phyloP scores from a whole-genome alignment of 2,329 filamentous ascomycete species.

The Fusarium keratoplasticum region DNA sequence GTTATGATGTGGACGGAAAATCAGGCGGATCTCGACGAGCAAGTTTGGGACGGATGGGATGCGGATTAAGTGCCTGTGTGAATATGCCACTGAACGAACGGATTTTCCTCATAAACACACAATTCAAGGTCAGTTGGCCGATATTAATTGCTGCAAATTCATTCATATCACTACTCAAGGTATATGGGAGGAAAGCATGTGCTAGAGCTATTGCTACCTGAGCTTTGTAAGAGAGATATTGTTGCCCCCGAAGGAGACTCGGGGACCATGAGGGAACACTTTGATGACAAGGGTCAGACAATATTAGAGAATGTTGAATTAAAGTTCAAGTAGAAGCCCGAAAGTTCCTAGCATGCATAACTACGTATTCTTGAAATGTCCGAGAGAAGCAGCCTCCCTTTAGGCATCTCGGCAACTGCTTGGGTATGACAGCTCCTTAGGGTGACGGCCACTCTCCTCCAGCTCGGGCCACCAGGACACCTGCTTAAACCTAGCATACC shows the following conservation, averaged over 20 bases:
- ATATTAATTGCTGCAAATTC: no score
- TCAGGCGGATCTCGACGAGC: background rate
- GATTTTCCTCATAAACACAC: no score
- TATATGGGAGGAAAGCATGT: no score
- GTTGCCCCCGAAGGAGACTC: no score
- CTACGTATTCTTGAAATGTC: background rate
- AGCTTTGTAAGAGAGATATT: no score
- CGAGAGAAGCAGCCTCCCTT: background rate
- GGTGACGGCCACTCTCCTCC: background rate
- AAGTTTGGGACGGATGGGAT: background rate
- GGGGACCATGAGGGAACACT: no score
- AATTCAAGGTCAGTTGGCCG: background rate
- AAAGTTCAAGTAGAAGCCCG: background rate
- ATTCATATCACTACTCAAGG: no score
- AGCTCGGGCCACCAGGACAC: background rate
- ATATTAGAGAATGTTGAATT: background rate
- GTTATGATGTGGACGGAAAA: background rate
- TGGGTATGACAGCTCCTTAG: background rate
- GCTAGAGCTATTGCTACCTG: no score
- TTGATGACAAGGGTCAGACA: no score
- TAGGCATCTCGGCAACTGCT: background rate
- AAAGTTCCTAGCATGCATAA: background rate
- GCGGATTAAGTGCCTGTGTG: background rate
- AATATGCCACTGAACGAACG: background rate
- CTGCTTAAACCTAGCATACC: background rate